phyloP scores from a whole-genome alignment of 2,329 filamentous ascomycete species.

The Aspergillus amoenus region DNA sequence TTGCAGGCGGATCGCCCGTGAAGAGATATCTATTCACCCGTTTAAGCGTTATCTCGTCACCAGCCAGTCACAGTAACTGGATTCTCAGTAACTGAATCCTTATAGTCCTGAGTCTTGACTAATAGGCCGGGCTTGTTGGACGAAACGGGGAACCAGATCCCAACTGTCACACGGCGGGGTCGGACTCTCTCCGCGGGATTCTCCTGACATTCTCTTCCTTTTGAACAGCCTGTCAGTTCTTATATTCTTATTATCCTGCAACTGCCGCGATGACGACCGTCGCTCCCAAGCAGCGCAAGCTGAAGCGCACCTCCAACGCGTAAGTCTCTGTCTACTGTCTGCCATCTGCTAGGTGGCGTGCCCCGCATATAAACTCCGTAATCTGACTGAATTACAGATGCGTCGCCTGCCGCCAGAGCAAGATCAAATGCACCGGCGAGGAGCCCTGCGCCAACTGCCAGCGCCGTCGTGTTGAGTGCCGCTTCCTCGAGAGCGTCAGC shows the following conservation, averaged over 20 bases:
- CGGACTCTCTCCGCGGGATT: constrained; percentile 16
- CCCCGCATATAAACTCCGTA: too few species aligned
- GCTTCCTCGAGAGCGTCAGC: constrained; percentile 28
- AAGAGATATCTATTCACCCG: too few species aligned
- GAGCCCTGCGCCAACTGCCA: constrained; percentile 36
- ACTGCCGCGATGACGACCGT: background rate
- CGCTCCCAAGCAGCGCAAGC: constrained; percentile 29
- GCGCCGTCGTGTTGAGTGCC: constrained; percentile 23
- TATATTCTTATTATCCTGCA: background rate
- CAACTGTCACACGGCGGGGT: background rate
- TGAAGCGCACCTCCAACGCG: constrained; percentile 16
- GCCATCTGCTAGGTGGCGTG: too few species aligned
- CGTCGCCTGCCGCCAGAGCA: constrained; percentile 40
- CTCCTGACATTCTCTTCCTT: too few species aligned
- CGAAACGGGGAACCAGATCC: background rate
- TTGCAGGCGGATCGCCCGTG: too few species aligned
- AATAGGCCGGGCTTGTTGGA: background rate
- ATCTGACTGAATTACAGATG: constrained; percentile 21
- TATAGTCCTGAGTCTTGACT: too few species aligned
- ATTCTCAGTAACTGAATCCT: too few species aligned
- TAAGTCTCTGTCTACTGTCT: background rate
- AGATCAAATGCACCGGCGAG: constrained; percentile 45
- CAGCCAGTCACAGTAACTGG: too few species aligned
- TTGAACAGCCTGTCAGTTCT: background rate
- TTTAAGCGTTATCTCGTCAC: too few species aligned